Conservation (phyloP, 345 rosid species). For the Eutrema japonicum region DNA sequence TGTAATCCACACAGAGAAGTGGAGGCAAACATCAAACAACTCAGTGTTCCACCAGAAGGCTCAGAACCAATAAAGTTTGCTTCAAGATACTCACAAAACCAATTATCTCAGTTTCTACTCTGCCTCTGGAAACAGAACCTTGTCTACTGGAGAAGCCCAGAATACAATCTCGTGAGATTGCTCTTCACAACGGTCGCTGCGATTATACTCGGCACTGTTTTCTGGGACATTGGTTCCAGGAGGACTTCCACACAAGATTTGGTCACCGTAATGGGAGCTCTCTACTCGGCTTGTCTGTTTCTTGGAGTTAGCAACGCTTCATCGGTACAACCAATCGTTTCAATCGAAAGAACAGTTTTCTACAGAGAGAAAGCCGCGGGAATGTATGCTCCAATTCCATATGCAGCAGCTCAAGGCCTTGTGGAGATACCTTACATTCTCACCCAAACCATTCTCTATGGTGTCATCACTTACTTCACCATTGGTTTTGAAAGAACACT, state of each 20-base stretch:
- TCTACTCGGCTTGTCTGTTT: conserved; percentile 76
- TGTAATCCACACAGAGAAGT: conserved; percentile 58
- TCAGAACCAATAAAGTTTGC: conserved; percentile 64
- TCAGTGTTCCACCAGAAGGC: conserved; percentile 67
- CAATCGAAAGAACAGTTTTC: conserved; percentile 88
- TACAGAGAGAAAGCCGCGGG: conserved; percentile 94
- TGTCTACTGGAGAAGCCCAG: conserved; percentile 96
- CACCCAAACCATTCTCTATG: conserved; percentile 70
- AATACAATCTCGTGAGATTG: conserved; percentile 73
- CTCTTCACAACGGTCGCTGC: conserved; percentile 63
- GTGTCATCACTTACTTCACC: conserved; percentile 84
- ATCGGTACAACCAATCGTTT: conserved; percentile 84
- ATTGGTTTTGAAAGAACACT: conserved; percentile 73
- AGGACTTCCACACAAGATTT: conserved; percentile 66
- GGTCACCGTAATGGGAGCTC: conserved; percentile 79
- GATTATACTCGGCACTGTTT: conserved; percentile 71
- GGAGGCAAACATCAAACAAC: conserved; percentile 58
- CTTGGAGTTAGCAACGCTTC: conserved; percentile 90
- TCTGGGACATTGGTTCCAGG: conserved; percentile 74
- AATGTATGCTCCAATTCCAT: conserved; percentile 75
- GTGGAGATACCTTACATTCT: conserved; percentile 88
- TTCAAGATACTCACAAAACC: conserved; percentile 59
- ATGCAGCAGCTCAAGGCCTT: conserved; percentile 88
- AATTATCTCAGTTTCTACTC: conserved; percentile 57
- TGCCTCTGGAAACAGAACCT: conserved; percentile 87